These are phyloP conservation scores for Hyaloraphidium curvatum DNA, from an alignment of 192 early-diverging fungal genomes.

Conservation along the genomic window DNA sequence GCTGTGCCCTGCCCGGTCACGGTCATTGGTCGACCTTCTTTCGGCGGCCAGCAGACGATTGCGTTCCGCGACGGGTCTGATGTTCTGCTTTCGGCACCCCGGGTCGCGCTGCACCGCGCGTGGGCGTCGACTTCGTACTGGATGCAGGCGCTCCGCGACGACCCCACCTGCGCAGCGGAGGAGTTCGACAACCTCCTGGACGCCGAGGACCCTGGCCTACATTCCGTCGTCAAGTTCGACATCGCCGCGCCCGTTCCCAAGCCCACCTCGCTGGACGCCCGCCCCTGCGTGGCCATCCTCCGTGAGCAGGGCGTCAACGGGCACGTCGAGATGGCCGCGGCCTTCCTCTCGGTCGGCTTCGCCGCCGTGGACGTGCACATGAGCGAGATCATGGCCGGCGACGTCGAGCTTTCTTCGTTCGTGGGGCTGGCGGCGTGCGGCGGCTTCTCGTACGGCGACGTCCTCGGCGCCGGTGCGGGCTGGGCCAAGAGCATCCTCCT, in stretches of 20 bases:
- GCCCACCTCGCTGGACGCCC: constrained; percentile 8
- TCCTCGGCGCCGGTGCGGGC: constrained; percentile 92
- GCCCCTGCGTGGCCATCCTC: constrained; percentile 78
- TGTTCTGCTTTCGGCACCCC: constrained; percentile 30
- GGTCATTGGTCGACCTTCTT: too few relatives aligned
- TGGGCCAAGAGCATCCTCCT: constrained; percentile 89
- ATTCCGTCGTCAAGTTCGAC: constrained; percentile 60
- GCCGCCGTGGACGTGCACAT: constrained; percentile 92
- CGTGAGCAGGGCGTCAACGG: constrained; percentile 98
- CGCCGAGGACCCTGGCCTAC: constrained; percentile 57
- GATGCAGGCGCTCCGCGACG: constrained; percentile 80
- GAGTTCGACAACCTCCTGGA: constrained; percentile 61
- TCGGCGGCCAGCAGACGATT: constrained; percentile 27
- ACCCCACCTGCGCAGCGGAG: constrained; percentile 62
- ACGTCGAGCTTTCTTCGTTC: constrained; percentile 45
- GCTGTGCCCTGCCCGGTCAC: too few relatives aligned
- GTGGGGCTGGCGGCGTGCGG: constrained; percentile 83
- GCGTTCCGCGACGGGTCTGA: constrained; percentile 22
- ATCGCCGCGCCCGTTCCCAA: constrained; percentile 23
- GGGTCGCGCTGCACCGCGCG: constrained; percentile 49
- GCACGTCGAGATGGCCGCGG: constrained; percentile 83
- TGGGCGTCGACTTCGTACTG: constrained; percentile 86
- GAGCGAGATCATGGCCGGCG: constrained; percentile 67
- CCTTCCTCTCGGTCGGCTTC: constrained; percentile 90
- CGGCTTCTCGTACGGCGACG: constrained; percentile 98